These are phyloP conservation scores for Phragmites australis DNA, from an alignment of 176 grass and related monocot species.

Conservation along the genomic window DNA sequence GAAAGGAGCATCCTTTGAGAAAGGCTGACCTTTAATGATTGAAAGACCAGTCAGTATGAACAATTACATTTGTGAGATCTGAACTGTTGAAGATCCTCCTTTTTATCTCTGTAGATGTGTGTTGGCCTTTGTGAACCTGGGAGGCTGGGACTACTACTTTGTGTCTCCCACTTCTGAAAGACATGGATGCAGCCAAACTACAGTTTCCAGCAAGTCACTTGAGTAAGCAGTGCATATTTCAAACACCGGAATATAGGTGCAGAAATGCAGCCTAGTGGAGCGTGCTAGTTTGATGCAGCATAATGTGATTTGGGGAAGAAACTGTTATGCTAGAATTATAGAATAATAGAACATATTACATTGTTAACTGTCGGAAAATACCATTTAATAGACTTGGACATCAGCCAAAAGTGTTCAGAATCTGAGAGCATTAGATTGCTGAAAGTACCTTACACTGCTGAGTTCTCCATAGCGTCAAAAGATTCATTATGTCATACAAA, in stretches of 20 bases:
- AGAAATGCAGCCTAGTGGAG: conserved; percentile 1
- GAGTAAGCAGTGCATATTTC: conserved; percentile 3
- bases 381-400: neutral
- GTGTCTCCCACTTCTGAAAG: conserved; percentile 25
- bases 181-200: neutral
- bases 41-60: conserved; percentile 24
- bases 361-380: neutral
- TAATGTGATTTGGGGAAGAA: neutral
- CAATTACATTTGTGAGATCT: conserved; percentile 19
- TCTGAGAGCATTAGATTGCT: neutral
- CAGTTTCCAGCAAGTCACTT: neutral
- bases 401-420: neutral
- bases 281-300: neutral
- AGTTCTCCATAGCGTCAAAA: neutral
- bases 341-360: neutral
- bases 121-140: neutral
- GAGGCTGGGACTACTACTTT: neutral
- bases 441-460: neutral
- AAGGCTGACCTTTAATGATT: conserved; percentile 40
- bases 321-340: neutral
- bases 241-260: neutral
- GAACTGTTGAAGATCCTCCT: conserved; percentile 15
- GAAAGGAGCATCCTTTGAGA: conserved; percentile 36
- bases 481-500: neutral
- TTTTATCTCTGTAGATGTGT: conserved; percentile 4